A percentile compares a stretch with the other conserved stretches of the same genome.
These are phyloP conservation scores for Rickenella mellea DNA, from an alignment of 768 basidiomycete species.

Conservation along the genomic window DNA sequence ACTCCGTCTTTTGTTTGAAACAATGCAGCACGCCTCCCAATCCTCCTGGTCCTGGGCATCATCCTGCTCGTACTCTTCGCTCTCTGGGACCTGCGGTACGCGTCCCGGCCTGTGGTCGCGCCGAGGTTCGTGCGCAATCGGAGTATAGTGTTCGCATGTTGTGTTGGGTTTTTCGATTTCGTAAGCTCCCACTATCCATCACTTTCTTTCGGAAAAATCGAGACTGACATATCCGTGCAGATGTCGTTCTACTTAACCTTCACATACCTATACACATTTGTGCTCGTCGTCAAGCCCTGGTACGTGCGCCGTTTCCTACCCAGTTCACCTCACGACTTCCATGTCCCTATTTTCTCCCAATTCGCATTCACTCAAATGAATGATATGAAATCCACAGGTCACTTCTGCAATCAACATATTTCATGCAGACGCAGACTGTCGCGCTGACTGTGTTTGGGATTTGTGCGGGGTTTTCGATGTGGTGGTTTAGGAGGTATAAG, in stretches of 20 bases:
- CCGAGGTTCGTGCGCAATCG: conserved; percentile 46
- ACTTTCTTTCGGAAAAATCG: background rate
- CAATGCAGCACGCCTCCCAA: too few relatives aligned
- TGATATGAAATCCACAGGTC: conserved; percentile 30
- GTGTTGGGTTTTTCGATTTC: conserved; percentile 60
- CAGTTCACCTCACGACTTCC: too few relatives aligned
- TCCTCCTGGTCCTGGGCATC: conserved; percentile 40
- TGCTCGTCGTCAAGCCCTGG: conserved; percentile 44
- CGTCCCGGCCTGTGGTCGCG: conserved; percentile 52
- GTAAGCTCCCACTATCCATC: conserved; percentile 20
- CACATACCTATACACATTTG: conserved; percentile 67
- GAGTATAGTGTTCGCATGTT: conserved; percentile 47
- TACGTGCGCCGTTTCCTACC: too few relatives aligned
- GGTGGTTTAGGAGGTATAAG: conserved; percentile 45
- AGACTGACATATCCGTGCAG: conserved; percentile 19
- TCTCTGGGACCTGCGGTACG: conserved; percentile 39
- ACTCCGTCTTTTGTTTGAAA: conserved; percentile 30
- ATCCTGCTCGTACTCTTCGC: conserved; percentile 32
- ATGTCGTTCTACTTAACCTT: conserved; percentile 59
- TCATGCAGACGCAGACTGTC: conserved; percentile 49
- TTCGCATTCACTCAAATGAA: conserved; percentile 10
- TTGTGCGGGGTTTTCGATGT: conserved; percentile 46
- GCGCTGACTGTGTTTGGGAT: conserved; percentile 58
- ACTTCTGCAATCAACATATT: conserved; percentile 50
- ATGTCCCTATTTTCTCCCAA: background rate